Conservation (phyloP, 1,284 basidiomycete species). For the Tilletia caries region DNA sequence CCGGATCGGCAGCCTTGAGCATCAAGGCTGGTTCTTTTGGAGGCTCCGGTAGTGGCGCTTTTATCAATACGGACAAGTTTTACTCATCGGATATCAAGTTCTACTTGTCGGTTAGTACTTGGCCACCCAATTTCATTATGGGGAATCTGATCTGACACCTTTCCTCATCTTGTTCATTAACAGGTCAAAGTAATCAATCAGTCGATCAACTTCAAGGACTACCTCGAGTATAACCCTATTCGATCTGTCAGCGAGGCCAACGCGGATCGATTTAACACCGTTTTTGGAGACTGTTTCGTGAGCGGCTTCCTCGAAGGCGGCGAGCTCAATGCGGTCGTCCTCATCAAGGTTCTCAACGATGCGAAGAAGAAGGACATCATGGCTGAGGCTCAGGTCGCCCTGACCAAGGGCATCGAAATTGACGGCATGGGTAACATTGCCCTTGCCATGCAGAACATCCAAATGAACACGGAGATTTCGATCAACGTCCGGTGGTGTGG, state of each 20-base stretch:
- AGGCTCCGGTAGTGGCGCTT: constrained; percentile 1
- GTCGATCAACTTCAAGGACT: constrained; percentile 14
- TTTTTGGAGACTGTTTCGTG: constrained; percentile 12
- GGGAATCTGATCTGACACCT: neutral
- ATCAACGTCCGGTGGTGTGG: constrained; percentile 14
- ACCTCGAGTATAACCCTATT: constrained; percentile 13
- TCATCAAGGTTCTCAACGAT: constrained; percentile 14
- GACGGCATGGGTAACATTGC: constrained; percentile 10
- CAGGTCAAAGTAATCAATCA: constrained; percentile 13
- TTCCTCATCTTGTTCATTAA: neutral
- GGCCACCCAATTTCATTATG: neutral
- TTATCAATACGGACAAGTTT: constrained; percentile 15
- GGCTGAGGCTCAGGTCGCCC: constrained; percentile 15
- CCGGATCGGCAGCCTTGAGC: neutral
- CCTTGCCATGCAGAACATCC: constrained; percentile 2
- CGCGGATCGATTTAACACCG: neutral
- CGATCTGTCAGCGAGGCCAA: neutral
- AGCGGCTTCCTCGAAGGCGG: constrained; percentile 16
- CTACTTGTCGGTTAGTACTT: neutral
- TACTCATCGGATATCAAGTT: constrained; percentile 7
- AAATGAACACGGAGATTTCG: constrained; percentile 10
- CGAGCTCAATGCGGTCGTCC: constrained; percentile 14
- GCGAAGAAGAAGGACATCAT: neutral
- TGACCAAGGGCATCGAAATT: neutral
- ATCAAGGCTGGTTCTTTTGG: constrained; percentile 11